Evolutionary conservation across 768 basidiomycete genomes (phyloP), one percentile per base, ranked within the genome.

Genomic region (Rhizopogon vulgaris): DNA sequence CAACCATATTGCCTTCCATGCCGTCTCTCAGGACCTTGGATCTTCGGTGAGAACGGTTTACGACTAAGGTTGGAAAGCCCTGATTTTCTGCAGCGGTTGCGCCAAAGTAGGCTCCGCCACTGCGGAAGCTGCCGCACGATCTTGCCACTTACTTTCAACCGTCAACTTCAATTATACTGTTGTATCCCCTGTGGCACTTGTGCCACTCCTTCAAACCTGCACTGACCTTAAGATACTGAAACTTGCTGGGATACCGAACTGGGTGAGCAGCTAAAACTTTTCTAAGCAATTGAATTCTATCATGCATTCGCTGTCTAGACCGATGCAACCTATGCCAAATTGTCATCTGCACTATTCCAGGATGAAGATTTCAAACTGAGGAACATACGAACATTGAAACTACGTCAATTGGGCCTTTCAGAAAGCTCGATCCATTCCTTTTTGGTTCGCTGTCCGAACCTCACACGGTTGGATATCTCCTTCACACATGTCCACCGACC

Each of bases 101-200:
- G 70, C 75, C 9, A 80, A 79, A 60, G 84, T 79, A 10, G 76
- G 78, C 6, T 53, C 72, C 3, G 70, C 74, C 56, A 79, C 83
- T 1, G 66, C 75, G 34, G 65, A 72, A 11, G 76, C 73, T 3
- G 67, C 70, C 5, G 73, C 74, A 9, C 63, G 64, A 32, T 63
- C 61, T 9, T 83, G 82, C 56, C 68, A 59, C 12, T 60, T 59
- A 14, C 70, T 88, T 32, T 69, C 60, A 11, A 62, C 68, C 1
- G 59, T 84, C 42, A 86, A 87, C 56, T 62, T 87, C 34, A 85
- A 76, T 58, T 80, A 81, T 53, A 88, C 86, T 2, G 71, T 78
- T 3, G 74, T 76, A 4, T 65, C 78, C 1, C 79, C 84, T 0
- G 52, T 56, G 1, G 75, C 79, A 14, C 60, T 87, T 7, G 68